A percentile compares a stretch with the other conserved stretches of the same genome.
Evolutionary conservation across 164 flowering plant species (phyloP).

Genomic region (Macadamia integrifolia): DNA sequence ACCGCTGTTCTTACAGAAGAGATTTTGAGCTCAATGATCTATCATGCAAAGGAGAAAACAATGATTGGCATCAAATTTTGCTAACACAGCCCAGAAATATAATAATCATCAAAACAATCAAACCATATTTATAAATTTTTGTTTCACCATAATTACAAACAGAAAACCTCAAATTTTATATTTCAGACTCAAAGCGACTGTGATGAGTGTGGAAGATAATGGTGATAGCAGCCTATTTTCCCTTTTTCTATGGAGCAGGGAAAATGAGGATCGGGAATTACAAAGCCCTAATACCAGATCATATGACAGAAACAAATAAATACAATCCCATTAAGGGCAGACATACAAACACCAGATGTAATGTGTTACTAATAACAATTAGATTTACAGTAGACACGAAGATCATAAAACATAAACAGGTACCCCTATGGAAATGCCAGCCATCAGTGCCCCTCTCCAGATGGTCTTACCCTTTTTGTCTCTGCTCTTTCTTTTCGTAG

Average conservation of each 20-base stretch:
- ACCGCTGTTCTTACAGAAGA: too few species aligned
- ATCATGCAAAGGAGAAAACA: too few species aligned
- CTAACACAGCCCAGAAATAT: background rate
- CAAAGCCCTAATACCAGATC: background rate
- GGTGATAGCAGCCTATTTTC: background rate
- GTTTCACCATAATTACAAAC: background rate
- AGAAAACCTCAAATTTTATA: background rate
- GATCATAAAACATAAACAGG: background rate
- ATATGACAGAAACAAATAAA: conserved; percentile 1
- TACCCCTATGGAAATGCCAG: background rate
- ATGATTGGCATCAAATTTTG: background rate
- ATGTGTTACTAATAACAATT: conserved; percentile 2
- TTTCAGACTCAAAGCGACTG: background rate
- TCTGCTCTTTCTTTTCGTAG: background rate
- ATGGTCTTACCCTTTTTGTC: background rate
- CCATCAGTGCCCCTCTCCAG: background rate
- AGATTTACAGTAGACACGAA: conserved; percentile 12
- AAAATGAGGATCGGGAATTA: background rate
- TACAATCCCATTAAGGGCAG: background rate
- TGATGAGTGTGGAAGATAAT: background rate
- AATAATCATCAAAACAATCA: background rate
- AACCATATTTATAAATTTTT: background rate
- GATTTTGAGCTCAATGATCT: too few species aligned
- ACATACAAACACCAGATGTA: conserved; percentile 1
- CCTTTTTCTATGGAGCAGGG: background rate